A percentile compares a stretch with the other conserved stretches of the same genome.
These are phyloP conservation scores for Fusarium musae DNA, from an alignment of 2,329 filamentous ascomycete species.

Conservation along the genomic window DNA sequence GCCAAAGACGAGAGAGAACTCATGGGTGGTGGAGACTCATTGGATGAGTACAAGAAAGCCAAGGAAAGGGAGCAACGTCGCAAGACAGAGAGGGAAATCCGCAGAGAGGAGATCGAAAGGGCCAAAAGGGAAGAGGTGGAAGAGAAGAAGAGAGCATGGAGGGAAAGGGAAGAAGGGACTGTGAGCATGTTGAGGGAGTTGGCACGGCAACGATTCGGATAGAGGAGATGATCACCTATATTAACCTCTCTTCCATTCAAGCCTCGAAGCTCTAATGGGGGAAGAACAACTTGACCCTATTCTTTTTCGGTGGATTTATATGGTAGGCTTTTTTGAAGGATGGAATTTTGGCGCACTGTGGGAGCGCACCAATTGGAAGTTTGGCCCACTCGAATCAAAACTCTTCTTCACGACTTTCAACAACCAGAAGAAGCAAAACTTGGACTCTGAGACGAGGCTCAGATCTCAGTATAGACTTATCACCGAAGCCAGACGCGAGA, in stretches of 20 bases:
- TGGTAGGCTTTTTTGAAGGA: background rate
- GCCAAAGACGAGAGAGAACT: conserved; percentile 75
- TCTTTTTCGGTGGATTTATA: background rate
- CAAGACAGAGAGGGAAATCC: conserved; percentile 85
- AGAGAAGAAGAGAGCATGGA: conserved; percentile 75
- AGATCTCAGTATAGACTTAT: background rate
- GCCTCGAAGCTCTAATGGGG: background rate
- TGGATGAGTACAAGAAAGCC: conserved; percentile 75
- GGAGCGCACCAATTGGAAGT: conserved; percentile 31
- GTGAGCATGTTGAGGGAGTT: conserved; percentile 83
- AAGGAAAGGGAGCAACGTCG: conserved; percentile 74
- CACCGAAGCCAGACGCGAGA: background rate
- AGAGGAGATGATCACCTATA: conserved; percentile 2
- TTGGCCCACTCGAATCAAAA: conserved; percentile 45
- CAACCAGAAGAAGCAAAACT: conserved; percentile 12
- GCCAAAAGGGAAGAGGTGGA: conserved; percentile 83
- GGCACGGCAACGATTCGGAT: conserved; percentile 83
- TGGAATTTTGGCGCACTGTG: conserved; percentile 43
- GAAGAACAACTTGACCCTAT: background rate
- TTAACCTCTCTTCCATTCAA: background rate
- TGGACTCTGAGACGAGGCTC: background rate
- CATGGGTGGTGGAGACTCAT: conserved; percentile 75
- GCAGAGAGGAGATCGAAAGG: conserved; percentile 82
- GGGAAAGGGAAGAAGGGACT: conserved; percentile 83
- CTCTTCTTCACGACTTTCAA: conserved; percentile 41